These are phyloP conservation scores for Suillus variegatus DNA, from an alignment of 768 basidiomycete species.

Conservation along the genomic window DNA sequence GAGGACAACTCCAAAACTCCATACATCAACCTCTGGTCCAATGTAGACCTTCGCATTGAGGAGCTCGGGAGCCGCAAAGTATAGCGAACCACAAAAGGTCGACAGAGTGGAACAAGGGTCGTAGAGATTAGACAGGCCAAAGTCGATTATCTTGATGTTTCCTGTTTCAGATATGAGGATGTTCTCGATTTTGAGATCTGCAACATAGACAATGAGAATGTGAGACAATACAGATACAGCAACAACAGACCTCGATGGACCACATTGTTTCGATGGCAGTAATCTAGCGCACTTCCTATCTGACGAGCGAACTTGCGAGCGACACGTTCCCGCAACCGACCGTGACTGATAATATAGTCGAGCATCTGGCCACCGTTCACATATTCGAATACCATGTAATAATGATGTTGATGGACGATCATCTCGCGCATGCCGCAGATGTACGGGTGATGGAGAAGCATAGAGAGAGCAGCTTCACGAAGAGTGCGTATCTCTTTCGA, in stretches of 20 bases:
- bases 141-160: constrained; percentile 99
- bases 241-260: constrained; percentile 79
- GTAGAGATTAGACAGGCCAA: constrained; percentile 95
- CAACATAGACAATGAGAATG: constrained; percentile 7
- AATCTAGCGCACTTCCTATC: constrained; percentile 94
- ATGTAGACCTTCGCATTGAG: constrained; percentile 97
- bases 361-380: constrained; percentile 99
- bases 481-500: constrained; percentile 96
- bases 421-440: constrained; percentile 99
- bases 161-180: constrained; percentile 98
- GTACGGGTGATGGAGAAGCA: constrained; percentile 97
- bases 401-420: constrained; percentile 96
- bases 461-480: constrained; percentile 91
- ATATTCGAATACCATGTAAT: constrained; percentile 99
- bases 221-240: constrained; percentile 12
- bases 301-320: constrained; percentile 98
- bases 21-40: constrained; percentile 97
- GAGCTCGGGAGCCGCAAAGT: constrained; percentile 97
- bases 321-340: constrained; percentile 90
- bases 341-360: constrained; percentile 99
- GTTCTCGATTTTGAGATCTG: constrained; percentile 98
- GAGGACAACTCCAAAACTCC: constrained; percentile 98
- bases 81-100: constrained; percentile 97
- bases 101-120: constrained; percentile 80
- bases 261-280: constrained; percentile 96